Evolutionary conservation across 176 grass and related monocot genomes (phyloP), one percentile per base, ranked within the genome.

Genomic region (Avena eriantha): DNA sequence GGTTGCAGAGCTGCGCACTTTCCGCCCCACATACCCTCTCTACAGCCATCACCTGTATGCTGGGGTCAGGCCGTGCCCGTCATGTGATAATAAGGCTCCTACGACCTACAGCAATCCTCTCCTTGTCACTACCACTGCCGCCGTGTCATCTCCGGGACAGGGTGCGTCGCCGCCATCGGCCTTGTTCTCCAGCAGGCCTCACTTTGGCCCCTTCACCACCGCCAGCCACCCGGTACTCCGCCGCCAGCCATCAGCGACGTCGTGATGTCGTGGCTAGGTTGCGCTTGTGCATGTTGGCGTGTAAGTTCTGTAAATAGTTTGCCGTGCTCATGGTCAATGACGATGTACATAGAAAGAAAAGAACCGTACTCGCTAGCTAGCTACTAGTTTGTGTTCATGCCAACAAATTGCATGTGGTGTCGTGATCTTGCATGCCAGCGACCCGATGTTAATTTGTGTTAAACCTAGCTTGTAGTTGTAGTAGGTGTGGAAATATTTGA

Each of bases 1-100:
- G 65, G 69, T 94, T 19, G 84, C 90, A 0, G 81, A 94, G 89
- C 77, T 94, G 68, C 87, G 90, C 7, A 16, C 76, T 29, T 51
- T 61, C 48, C 76, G 53, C 7, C 24, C 64, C 3, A 16, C 69
- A 0, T 70, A 82, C 31, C 63, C 84, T 5, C 63, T 85, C 13
- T 79, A 85, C 77, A 23, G 83, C 51, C 70, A 64, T 17, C 78
- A 18, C 16, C 5, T 34, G n/a, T 29, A 31, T 10, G 29, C 29
- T 29, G 74, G 81, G 7, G 17, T 83, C 34, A n/a, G 82, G 21
- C 36, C 21, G 41, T 87, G 87, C 81, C 70, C 69, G 26, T 87
- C 89, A 1, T 89, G 87, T 1, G 49, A 73, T 7, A 36, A 48
- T 3, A 86, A 64, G 68, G 61, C 12, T 29, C 29, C 29, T 11